A percentile compares a stretch with the other conserved stretches of the same genome.
phyloP scores from a whole-genome alignment of 257 asterid species.

The Nemophila menziesii region DNA sequence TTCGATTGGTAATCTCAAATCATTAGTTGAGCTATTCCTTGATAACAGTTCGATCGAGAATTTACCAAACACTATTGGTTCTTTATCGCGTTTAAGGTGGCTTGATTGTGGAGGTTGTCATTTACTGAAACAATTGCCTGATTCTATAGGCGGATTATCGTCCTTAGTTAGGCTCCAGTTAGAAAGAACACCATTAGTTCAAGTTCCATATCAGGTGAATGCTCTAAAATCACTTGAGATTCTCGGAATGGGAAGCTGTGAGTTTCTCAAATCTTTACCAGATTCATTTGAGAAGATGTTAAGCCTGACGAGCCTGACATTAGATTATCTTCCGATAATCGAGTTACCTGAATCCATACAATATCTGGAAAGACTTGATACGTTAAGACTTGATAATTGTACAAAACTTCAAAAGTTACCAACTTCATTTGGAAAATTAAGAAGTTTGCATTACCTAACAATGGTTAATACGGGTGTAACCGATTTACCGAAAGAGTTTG shows the following conservation, averaged over 20 bases:
- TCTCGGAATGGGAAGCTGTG: slow-evolving; percentile 12
- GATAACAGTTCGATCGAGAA: slow-evolving; percentile 9
- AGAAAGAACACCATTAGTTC: slow-evolving; percentile 8
- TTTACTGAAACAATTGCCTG: slow-evolving; percentile 10
- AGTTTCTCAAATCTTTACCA: slow-evolving; percentile 13
- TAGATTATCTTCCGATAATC: slow-evolving; percentile 9
- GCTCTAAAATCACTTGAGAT: slow-evolving; percentile 12
- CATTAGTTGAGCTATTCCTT: slow-evolving; percentile 13
- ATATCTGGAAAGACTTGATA: slow-evolving; percentile 12
- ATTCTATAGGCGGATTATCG: slow-evolving; percentile 8
- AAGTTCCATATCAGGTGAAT: slow-evolving; percentile 13
- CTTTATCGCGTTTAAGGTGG: slow-evolving; percentile 13
- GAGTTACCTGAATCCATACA: slow-evolving; percentile 20
- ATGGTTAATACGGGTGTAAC: slow-evolving; percentile 17
- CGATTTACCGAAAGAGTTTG: slow-evolving; percentile 24
- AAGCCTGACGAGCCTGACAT: slow-evolving; percentile 15
- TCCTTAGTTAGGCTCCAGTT: slow-evolving; percentile 18
- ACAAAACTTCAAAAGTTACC: slow-evolving; percentile 13
- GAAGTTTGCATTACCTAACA: slow-evolving; percentile 16
- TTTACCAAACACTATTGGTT: slow-evolving; percentile 20
- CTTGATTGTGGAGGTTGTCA: slow-evolving; percentile 14
- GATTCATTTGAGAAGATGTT: slow-evolving; percentile 10
- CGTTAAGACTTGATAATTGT: slow-evolving; percentile 11
- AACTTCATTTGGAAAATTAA: slow-evolving; percentile 15
- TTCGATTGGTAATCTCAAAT: slow-evolving; percentile 23